Evolutionary conservation across 2,329 filamentous ascomycete species (phyloP), one percentile per base, ranked within the genome.

Genomic region (Endothia cerciana): DNA sequence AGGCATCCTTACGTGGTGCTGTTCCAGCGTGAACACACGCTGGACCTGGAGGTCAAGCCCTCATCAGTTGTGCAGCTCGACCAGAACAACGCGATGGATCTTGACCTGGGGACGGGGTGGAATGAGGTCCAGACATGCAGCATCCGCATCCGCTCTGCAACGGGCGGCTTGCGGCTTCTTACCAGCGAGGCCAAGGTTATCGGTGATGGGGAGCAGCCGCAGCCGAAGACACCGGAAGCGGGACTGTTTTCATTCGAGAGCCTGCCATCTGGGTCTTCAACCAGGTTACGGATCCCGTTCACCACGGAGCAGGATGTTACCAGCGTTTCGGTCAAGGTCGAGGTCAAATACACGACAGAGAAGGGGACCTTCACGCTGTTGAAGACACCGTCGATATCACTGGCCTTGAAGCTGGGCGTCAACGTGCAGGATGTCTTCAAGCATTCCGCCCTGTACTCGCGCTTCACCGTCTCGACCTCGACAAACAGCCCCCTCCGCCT

Each of bases 391-490:
- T 86, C 83, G 3, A 83, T 96, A 25, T 85, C 89, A 2, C 90
- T 95, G 1, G 85, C 91, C 1, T 82, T 99, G 4, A 92, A 93
- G 0, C 83, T 99, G 3, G 94, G 94, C 3, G 95, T 99, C 69
- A 98, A 98, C 70, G 95, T 99, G 6, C 94, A 98, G 73, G 95
- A 99, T 72, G 87, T 96, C 36, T 98, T 98, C 81, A 97, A 97
- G 74, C 88, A 92, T 69, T 81, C 88, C 8, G 84, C 87, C 0
- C 83, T 98, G 0, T 95, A 95, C 73, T 97, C 94, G 0, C 90
- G 90, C 11, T 99, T 99, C 75, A 97, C 92, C 17, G 90, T 99
- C 62, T 93, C 92, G 15, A 93, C 94, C 0, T 90, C 92, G 0
- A 92, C 85, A 64, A 76, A 86, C 30, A 89, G 90, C 38, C 95